Conservation (phyloP, 179 eudicot species). For the Beta macrorhiza region DNA sequence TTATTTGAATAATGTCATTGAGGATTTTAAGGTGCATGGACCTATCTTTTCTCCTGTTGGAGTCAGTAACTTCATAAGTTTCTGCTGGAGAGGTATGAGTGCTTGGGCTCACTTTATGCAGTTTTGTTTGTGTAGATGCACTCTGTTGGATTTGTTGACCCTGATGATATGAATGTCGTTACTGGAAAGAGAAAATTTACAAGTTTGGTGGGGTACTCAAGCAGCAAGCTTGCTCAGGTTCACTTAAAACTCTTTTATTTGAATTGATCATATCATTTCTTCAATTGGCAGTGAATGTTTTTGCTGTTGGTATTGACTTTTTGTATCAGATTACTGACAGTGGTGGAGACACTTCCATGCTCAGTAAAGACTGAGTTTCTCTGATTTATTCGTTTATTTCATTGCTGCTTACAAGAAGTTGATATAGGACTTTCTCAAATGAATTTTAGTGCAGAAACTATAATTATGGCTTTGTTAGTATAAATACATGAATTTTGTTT, state of each 20-base stretch:
- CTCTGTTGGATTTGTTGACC: slow-evolving; percentile 78
- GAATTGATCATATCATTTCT: background rate
- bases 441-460: background rate
- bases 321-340: background rate
- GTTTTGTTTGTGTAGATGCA: slow-evolving; percentile 60
- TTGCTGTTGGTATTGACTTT: slow-evolving; percentile 3
- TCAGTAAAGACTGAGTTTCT: background rate
- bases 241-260: background rate
- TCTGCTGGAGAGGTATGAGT: background rate
- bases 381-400: background rate
- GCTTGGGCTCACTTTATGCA: background rate
- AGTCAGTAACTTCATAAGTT: background rate
- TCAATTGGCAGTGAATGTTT: background rate
- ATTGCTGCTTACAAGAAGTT: background rate
- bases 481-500: too few relatives aligned
- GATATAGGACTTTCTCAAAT: background rate
- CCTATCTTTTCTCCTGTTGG: background rate
- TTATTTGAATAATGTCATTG: background rate
- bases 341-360: background rate
- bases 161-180: slow-evolving; percentile 85
- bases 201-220: slow-evolving; percentile 77
- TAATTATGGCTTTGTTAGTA: background rate
- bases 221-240: slow-evolving; percentile 97
- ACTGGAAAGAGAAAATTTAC: slow-evolving; percentile 74
- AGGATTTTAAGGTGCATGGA: background rate